Evolutionary conservation across 129 eudicot genomes (phyloP).

Genomic region (carrot (Daucus carota)): DNA sequence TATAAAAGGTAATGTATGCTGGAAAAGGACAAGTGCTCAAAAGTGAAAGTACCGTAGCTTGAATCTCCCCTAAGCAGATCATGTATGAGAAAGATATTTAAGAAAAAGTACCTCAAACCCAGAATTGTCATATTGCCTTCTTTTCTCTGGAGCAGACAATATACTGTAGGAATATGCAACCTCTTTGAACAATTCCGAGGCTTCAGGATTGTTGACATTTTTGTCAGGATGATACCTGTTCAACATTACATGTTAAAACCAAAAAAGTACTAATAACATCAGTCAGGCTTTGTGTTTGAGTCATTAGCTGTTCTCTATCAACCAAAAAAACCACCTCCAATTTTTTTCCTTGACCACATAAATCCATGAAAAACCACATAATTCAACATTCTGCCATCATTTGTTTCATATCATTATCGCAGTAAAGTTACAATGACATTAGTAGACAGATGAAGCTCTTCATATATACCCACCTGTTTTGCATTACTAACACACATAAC

Average conservation of each 20-base stretch:
- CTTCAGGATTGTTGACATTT: conserved; percentile 89
- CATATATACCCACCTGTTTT: background rate
- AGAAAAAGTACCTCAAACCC: conserved; percentile 72
- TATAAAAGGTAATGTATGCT: background rate
- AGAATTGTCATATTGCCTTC: conserved; percentile 81
- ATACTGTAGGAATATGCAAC: conserved; percentile 94
- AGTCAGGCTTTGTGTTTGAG: background rate
- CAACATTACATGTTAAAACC: conserved; percentile 1
- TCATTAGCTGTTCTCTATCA: too few relatives aligned
- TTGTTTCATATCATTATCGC: background rate
- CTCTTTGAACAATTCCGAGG: conserved; percentile 85
- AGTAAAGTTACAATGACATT: background rate
- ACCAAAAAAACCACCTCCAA: background rate
- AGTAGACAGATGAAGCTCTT: background rate
- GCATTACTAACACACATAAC: background rate
- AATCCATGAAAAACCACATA: background rate
- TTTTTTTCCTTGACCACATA: background rate
- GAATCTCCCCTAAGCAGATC: background rate
- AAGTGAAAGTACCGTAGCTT: background rate
- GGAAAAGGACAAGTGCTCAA: background rate
- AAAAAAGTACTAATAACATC: background rate
- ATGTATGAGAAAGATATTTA: background rate
- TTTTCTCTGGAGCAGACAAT: conserved; percentile 86
- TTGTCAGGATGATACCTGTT: conserved; percentile 95
- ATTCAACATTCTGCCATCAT: background rate